phyloP scores from a whole-genome alignment of 345 rosid species.

The Hevea brasiliensis region DNA sequence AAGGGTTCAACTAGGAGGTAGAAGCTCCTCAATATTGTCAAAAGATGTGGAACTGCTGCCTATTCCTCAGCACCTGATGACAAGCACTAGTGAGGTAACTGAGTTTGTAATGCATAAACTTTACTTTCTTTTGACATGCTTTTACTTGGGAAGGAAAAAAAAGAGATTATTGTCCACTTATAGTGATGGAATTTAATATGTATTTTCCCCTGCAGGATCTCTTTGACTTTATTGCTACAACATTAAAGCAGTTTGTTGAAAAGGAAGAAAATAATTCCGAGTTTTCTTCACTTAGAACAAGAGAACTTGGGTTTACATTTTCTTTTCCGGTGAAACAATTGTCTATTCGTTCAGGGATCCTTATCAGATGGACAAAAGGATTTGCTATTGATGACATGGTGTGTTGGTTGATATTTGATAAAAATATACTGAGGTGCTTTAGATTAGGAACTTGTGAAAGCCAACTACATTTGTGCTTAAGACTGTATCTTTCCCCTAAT shows the following conservation, averaged over 20 bases:
- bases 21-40: slow-evolving; percentile 57
- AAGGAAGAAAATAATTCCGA: slow-evolving; percentile 56
- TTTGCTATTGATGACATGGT: slow-evolving; percentile 77
- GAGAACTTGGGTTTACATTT: slow-evolving; percentile 84
- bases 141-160: background rate
- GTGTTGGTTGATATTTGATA: slow-evolving; percentile 33
- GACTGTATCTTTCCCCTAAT: background rate
- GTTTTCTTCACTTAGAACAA: slow-evolving; percentile 33
- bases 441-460: background rate
- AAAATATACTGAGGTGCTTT: background rate
- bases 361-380: slow-evolving; percentile 89
- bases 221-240: slow-evolving; percentile 74
- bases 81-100: slow-evolving; percentile 71
- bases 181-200: background rate
- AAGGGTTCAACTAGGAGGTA: slow-evolving; percentile 78
- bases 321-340: slow-evolving; percentile 85
- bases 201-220: slow-evolving; percentile 57
- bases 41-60: slow-evolving; percentile 59
- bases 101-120: background rate
- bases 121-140: background rate
- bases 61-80: slow-evolving; percentile 72
- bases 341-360: slow-evolving; percentile 62
- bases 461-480: background rate
- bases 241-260: slow-evolving; percentile 71
- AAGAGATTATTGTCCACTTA: background rate